Conservation (phyloP, 805 yeast genomes). For the Metschnikowia corniflorae region DNA sequence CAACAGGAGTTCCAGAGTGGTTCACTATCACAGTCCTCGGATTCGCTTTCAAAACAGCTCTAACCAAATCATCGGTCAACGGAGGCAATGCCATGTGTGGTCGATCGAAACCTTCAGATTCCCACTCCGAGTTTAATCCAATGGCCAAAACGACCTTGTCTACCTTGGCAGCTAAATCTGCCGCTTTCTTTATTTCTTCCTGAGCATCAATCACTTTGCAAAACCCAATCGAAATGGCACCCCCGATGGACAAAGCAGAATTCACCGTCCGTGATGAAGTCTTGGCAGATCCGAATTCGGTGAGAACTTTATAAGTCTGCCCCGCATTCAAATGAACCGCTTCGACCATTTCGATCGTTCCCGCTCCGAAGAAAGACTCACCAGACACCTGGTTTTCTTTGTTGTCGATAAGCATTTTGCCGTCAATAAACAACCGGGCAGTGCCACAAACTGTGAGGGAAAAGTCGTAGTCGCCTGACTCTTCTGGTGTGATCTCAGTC, state of each 20-base stretch:
- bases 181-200: conserved; percentile 37
- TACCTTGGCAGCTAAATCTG: conserved; percentile 43
- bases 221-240: conserved; percentile 21
- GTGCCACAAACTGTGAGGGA: conserved; percentile 15
- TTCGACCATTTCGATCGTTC: conserved; percentile 11
- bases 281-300: conserved; percentile 12
- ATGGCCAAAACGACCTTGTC: conserved; percentile 52
- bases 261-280: conserved; percentile 11
- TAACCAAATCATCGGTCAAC: conserved; percentile 42
- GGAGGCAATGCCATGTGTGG: conserved; percentile 49
- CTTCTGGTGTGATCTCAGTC: conserved; percentile 22
- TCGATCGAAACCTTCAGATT: conserved; percentile 59
- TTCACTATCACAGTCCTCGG: conserved; percentile 51
- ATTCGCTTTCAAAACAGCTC: conserved; percentile 44
- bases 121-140: conserved; percentile 56
- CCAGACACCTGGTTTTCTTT: conserved; percentile 7
- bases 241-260: conserved; percentile 27
- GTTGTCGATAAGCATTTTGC: conserved; percentile 14
- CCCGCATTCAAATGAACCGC: conserved; percentile 10
- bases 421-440: conserved; percentile 15
- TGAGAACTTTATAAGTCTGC: conserved; percentile 5
- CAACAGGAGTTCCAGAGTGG: conserved; percentile 61
- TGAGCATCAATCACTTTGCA: conserved; percentile 21
- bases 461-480: conserved; percentile 15
- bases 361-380: conserved; percentile 12